Conservation (phyloP, 345 rosid genomes). For the Iberis pinnata region DNA sequence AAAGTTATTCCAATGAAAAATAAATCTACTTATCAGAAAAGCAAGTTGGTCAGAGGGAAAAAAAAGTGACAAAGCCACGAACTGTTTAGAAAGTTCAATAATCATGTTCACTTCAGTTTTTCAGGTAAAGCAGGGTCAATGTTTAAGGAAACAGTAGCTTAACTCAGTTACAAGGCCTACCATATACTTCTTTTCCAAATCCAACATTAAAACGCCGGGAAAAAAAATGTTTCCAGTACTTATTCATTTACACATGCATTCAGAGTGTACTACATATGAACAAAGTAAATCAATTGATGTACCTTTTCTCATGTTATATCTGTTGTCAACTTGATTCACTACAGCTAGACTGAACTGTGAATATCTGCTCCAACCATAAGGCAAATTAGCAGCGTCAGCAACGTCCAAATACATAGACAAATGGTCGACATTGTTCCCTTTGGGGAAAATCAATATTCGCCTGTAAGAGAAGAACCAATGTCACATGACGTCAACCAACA, state of each 20-base stretch:
- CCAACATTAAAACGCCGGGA: not conserved
- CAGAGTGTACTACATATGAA: not conserved
- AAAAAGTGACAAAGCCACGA: not conserved
- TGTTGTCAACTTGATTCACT: conserved; percentile 61
- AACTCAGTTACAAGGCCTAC: conserved; percentile 2
- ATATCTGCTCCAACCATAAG: conserved; percentile 93
- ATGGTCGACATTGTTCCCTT: conserved; percentile 94
- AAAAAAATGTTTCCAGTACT: not conserved
- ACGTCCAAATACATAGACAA: conserved; percentile 96
- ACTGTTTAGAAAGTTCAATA: conserved; percentile 11
- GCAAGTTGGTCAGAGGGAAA: conserved; percentile 11
- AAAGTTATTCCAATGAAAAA: not conserved
- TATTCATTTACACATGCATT: not conserved
- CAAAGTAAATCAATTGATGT: conserved; percentile 4
- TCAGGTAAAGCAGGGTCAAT: conserved; percentile 13
- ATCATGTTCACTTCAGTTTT: not conserved
- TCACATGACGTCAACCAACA: conserved; percentile 3
- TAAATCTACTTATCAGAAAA: conserved; percentile 10
- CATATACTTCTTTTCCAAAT: conserved; percentile 3
- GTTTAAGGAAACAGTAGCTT: conserved; percentile 1
- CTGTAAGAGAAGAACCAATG: conserved; percentile 31
- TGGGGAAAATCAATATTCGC: conserved; percentile 83
- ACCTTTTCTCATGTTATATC: conserved; percentile 79
- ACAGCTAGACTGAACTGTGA: conserved; percentile 85
- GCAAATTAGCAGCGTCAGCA: conserved; percentile 64